phyloP scores from a whole-genome alignment of 179 eudicot genomes.

The Amaranthus tricolor region DNA sequence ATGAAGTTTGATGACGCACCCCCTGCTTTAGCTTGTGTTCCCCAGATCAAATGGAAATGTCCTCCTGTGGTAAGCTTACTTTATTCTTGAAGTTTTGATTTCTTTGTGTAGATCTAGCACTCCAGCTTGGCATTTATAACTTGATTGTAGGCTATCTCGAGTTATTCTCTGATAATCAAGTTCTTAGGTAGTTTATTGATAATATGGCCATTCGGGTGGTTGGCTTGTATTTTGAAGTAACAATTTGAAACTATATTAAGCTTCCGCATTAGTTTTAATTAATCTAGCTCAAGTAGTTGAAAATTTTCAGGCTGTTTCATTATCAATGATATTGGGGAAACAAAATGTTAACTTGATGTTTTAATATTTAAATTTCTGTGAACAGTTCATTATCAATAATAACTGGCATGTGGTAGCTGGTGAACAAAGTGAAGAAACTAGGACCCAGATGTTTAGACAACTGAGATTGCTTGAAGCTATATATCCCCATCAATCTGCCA shows the following conservation, averaged over 20 bases:
- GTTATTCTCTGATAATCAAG: too few relatives aligned
- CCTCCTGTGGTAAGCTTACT: slow-evolving; percentile 53
- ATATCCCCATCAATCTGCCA: slow-evolving; percentile 36
- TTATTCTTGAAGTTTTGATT: not conserved
- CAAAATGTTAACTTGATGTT: slow-evolving; percentile 10
- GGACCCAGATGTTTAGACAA: slow-evolving; percentile 40
- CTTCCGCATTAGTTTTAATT: too few relatives aligned
- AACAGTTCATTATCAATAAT: slow-evolving; percentile 37
- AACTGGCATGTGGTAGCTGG: slow-evolving; percentile 58
- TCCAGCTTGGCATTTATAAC: too few relatives aligned
- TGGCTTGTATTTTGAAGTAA: too few relatives aligned
- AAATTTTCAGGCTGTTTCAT: not conserved
- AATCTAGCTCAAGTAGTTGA: not conserved
- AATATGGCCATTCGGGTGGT: too few relatives aligned
- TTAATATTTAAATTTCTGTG: slow-evolving; percentile 16
- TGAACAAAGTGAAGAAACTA: slow-evolving; percentile 49
- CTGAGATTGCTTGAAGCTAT: slow-evolving; percentile 33
- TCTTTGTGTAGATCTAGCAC: not conserved
- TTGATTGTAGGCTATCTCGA: too few relatives aligned
- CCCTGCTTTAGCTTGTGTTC: slow-evolving; percentile 26
- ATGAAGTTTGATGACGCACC: slow-evolving; percentile 17
- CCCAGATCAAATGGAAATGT: slow-evolving; percentile 47
- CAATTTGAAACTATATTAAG: too few relatives aligned
- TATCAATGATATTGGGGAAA: not conserved
- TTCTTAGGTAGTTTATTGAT: too few relatives aligned